Percentiles rank a stretch among this genome's conserved stretches.
Conservation (phyloP, 495 filamentous ascomycete genomes). For the Lasiosphaeria ovina region DNA sequence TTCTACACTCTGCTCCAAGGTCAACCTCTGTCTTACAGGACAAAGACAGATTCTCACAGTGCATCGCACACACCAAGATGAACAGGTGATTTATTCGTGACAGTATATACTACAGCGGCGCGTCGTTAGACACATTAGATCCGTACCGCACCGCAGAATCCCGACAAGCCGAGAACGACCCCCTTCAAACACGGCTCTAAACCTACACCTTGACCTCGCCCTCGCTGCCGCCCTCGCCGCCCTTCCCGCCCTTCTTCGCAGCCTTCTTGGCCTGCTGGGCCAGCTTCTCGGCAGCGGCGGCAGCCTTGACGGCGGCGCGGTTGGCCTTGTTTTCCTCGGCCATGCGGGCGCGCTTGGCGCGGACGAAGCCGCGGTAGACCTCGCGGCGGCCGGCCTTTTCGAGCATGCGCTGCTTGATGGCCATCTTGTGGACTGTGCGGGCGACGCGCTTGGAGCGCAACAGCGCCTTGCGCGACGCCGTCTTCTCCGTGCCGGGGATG, state of each 20-base stretch:
- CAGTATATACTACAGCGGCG: constrained; percentile 17
- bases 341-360: constrained; percentile 19
- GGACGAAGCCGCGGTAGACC: constrained; percentile 20
- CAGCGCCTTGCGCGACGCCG: constrained; percentile 27
- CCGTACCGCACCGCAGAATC: background rate
- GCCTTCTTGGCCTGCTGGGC: background rate
- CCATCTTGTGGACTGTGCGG: constrained; percentile 15
- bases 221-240: background rate
- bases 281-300: constrained; percentile 4
- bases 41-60: too few species aligned
- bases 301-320: constrained; percentile 7
- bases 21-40: too few species aligned
- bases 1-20: too few species aligned
- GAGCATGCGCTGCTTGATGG: constrained; percentile 25
- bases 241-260: background rate
- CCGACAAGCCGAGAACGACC: background rate
- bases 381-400: constrained; percentile 24
- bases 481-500: constrained; percentile 30
- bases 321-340: constrained; percentile 13
- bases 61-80: background rate
- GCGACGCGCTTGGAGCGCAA: constrained; percentile 29
- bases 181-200: background rate
- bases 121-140: background rate
- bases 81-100: constrained; percentile 18
- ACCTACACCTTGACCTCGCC: constrained; percentile 1